A percentile compares a stretch with the other conserved stretches of the same genome.
Evolutionary conservation across 139 green algal species (phyloP).

Genomic region (Chlamydomonas sp.): DNA sequence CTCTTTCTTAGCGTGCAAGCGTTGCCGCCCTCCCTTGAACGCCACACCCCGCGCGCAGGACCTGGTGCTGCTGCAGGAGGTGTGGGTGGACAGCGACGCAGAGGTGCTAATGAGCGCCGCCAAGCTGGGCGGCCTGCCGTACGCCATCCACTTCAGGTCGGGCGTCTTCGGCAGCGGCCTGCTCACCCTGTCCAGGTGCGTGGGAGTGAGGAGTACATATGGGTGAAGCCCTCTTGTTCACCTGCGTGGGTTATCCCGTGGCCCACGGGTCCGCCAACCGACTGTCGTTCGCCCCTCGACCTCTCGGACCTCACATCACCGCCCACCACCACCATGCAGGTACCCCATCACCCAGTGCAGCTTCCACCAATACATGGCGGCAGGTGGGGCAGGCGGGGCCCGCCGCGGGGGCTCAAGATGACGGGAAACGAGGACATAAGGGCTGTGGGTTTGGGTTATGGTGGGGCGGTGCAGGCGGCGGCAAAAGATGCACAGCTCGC

Average conservation of each 20-base stretch:
- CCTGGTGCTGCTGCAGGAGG: constrained; percentile 63
- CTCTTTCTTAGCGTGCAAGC: background rate
- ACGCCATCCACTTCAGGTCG: constrained; percentile 56
- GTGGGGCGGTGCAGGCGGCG: too few species aligned
- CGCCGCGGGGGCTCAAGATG: background rate
- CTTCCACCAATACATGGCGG: constrained; percentile 38
- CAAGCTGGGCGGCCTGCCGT: constrained; percentile 27
- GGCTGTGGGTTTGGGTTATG: background rate
- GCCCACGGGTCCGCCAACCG: background rate
- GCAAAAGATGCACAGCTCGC: too few species aligned
- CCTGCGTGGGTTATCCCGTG: too few species aligned
- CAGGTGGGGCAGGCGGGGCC: background rate
- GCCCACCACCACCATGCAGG: background rate
- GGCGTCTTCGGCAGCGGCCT: constrained; percentile 64
- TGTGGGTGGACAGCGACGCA: constrained; percentile 64
- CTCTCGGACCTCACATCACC: background rate
- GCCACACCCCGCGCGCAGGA: constrained; percentile 34
- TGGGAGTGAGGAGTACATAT: too few species aligned
- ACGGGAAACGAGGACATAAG: background rate
- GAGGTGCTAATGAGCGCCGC: constrained; percentile 45
- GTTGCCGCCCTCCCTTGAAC: background rate
- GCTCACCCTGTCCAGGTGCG: constrained; percentile 54
- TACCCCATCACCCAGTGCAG: constrained; percentile 25
- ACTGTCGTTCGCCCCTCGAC: background rate
- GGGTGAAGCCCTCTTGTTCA: too few species aligned